Percentiles rank a stretch among this genome's conserved stretches.
Evolutionary conservation across 345 rosid genomes (phyloP).

Genomic region (Cochlearia excelsa): DNA sequence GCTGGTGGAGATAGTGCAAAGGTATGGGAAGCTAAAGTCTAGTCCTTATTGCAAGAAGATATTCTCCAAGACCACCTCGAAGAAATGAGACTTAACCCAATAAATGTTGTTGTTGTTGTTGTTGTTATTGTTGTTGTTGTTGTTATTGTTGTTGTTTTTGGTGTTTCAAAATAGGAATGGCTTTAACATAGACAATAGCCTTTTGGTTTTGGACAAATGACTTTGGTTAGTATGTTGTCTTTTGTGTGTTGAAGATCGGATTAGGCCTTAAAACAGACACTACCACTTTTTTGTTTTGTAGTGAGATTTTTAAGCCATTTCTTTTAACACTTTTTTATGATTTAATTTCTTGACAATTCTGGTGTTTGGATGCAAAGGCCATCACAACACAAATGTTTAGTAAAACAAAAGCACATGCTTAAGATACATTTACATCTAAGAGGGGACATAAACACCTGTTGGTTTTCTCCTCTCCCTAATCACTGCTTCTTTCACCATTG

Average conservation of each 20-base stretch:
- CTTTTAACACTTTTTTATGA: too few relatives aligned
- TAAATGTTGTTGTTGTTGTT: too few relatives aligned
- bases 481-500: slow-evolving; percentile 70
- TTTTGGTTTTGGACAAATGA: slow-evolving; percentile 47
- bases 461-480: slow-evolving; percentile 70
- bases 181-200: slow-evolving; percentile 5
- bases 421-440: slow-evolving; percentile 81
- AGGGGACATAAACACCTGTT: slow-evolving; percentile 55
- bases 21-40: slow-evolving; percentile 42
- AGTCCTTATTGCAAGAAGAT: slow-evolving; percentile 76
- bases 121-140: not conserved
- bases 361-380: too few relatives aligned
- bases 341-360: too few relatives aligned
- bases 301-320: too few relatives aligned
- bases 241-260: slow-evolving; percentile 8
- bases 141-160: slow-evolving; percentile 9
- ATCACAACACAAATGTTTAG: not conserved
- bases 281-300: too few relatives aligned
- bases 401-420: not conserved
- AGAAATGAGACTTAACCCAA: slow-evolving; percentile 36
- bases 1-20: slow-evolving; percentile 49
- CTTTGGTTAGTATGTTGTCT: slow-evolving; percentile 10
- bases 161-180: not conserved
- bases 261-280: not conserved
- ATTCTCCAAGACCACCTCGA: slow-evolving; percentile 52